Conservation (phyloP, 176 grass and related monocot species). For the Pontederia paniculata region DNA sequence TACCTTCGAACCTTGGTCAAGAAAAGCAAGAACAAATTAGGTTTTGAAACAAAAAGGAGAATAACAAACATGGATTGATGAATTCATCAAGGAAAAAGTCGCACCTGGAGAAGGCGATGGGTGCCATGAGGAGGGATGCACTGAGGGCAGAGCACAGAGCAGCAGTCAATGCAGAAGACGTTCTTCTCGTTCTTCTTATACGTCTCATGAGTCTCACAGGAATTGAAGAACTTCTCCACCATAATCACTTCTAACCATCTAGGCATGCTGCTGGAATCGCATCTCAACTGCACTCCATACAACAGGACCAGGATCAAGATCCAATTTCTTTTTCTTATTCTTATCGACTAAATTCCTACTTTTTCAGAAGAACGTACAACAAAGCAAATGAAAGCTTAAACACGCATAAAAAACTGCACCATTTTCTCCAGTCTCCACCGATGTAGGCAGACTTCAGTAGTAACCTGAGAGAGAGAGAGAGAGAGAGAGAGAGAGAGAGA, state of each 20-base stretch:
- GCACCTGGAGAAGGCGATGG: neutral
- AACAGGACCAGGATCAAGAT: too few relatives aligned
- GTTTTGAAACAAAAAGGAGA: too few relatives aligned
- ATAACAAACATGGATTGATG: too few relatives aligned
- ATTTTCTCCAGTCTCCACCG: too few relatives aligned
- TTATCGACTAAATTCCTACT: too few relatives aligned
- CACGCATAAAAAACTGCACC: too few relatives aligned
- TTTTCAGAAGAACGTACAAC: too few relatives aligned
- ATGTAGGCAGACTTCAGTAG: neutral
- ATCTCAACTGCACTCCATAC: too few relatives aligned
- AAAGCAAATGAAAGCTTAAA: too few relatives aligned
- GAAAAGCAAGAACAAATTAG: too few relatives aligned
- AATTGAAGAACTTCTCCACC: neutral
- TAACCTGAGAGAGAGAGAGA: neutral
- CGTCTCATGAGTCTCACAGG: constrained; percentile 5
- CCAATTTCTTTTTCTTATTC: too few relatives aligned
- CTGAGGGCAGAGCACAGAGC: constrained; percentile 10
- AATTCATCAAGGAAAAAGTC: neutral
- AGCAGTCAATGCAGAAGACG: constrained; percentile 14
- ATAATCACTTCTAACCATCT: neutral
- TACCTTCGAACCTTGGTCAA: constrained; percentile 1
- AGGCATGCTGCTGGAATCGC: neutral
- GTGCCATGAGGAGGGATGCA: constrained; percentile 4
- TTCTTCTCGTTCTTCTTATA: too few relatives aligned
- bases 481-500: neutral